Percentiles rank a stretch among this genome's conserved stretches.
These are phyloP conservation scores for Elsinoe perseae DNA, from an alignment of 2,329 filamentous ascomycete species.

Conservation along the genomic window DNA sequence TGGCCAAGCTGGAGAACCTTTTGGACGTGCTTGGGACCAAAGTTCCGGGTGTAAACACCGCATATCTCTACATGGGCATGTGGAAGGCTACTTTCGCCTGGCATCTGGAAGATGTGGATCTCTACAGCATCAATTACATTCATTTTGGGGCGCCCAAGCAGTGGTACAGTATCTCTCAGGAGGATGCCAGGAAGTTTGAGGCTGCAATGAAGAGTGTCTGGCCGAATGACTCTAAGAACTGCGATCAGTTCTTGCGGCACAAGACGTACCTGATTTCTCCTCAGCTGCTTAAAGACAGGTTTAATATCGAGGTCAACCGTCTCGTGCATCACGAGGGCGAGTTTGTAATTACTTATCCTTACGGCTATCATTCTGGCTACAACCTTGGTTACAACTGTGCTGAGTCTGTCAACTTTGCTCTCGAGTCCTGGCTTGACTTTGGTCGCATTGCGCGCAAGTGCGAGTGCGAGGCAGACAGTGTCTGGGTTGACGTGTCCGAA, in stretches of 20 bases:
- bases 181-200: slow-evolving; percentile 87
- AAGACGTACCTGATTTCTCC: slow-evolving; percentile 97
- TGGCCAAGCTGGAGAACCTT: slow-evolving; percentile 87
- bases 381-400: slow-evolving; percentile 98
- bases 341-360: slow-evolving; percentile 97
- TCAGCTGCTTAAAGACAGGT: slow-evolving; percentile 74
- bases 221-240: slow-evolving; percentile 91
- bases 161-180: slow-evolving; percentile 98
- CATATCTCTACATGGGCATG: slow-evolving; percentile 96
- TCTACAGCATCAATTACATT: slow-evolving; percentile 99
- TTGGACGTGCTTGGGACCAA: slow-evolving; percentile 91
- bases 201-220: slow-evolving; percentile 90
- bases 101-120: slow-evolving; percentile 96
- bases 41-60: slow-evolving; percentile 94
- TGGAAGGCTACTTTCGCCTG: slow-evolving; percentile 99
- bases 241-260: slow-evolving; percentile 90
- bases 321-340: slow-evolving; percentile 93
- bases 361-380: slow-evolving; percentile 96
- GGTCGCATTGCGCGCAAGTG: slow-evolving; percentile 95
- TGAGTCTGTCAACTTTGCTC: slow-evolving; percentile 95
- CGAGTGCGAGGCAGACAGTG: slow-evolving; percentile 92
- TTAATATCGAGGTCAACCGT: slow-evolving; percentile 92
- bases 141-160: slow-evolving; percentile 98
- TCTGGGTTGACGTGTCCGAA: slow-evolving; percentile 95
- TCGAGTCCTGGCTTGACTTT: slow-evolving; percentile 91